Base-by-base conservation (phyloP, 2,329 filamentous ascomycete species). In the Aureobasidium uvarum region DNA sequence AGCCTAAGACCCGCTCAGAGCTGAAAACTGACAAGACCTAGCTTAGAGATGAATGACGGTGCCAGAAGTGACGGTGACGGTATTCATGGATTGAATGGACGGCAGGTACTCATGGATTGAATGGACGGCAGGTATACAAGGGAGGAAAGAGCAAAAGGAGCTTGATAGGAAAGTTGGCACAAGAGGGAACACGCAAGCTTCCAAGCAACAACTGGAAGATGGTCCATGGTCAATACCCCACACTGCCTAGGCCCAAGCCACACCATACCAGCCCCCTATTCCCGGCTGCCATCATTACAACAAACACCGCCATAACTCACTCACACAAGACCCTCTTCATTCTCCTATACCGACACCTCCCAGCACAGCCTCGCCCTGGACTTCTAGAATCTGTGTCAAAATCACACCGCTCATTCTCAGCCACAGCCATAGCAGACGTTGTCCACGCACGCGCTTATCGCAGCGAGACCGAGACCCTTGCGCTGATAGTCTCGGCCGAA, bases 21-120 rank as follows among this genome's bases (percentile, higher is more conserved):
- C 56, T 59, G 25, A n/a, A 41, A 20, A 13, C 28, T 23, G 58
- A 25, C 13, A 23, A n/a, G 38, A n/a, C 18, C n/a, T 6, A 46
- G 43, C 7, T 25, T 13, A 46, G n/a, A 46, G 43, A 23, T 46
- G 43, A 8, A 31, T 13, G n/a, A 23, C 16, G 18, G n/a, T 38
- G 7, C 18, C 25, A 45, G 55, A 45, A 58, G 16, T 58, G 55
- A 45, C 25, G 46, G 16, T 58, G 55, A 45, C 25, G 45, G 55
- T 16, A n/a, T n/a, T n/a, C n/a, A n/a, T n/a, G n/a, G n/a, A n/a
- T n/a, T n/a, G n/a, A n/a, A n/a, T n/a, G n/a, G n/a, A n/a, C n/a
- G n/a, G n/a, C n/a, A n/a, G n/a, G n/a, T n/a, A n/a, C n/a, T n/a
- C n/a, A 25, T 46, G n/a, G 11, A 46, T 23, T 46, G 39, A n/a